Evolutionary conservation across 2,329 filamentous ascomycete genomes (phyloP), one percentile per base, ranked within the genome.

Genomic region (Daldinia sp.): DNA sequence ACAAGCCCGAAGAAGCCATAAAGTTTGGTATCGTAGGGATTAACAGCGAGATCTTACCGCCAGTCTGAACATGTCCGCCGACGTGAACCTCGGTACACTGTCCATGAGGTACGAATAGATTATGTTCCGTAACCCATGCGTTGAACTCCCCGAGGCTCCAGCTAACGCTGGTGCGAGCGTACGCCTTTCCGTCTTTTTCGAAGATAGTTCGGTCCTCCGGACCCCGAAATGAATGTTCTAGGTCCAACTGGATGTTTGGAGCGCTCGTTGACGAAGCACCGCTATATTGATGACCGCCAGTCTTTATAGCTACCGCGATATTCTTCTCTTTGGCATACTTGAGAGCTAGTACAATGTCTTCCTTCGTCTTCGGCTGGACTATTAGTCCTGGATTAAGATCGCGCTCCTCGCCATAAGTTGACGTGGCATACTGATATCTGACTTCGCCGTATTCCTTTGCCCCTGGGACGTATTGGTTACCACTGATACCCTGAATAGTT

Each of bases 211-310:
- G 68, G 65, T 77, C 75, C 37, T 74, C 63, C 1, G 68, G 54
- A 3, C 70, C 73, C 61, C 71, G 73, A 70, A 78, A 81, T 0
- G 78, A 78, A 30, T 74, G 71, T 63, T 75, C 73, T 1, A 83
- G 74, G 51, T 83, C 80, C 13, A 83, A 67, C 61, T 82, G 81
- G 53, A 83, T 83, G 50, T 81, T 81, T 1, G 74, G 72, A 3
- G 73, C 76, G 21, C 74, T 70, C 0, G 80, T 82, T 0, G 81
- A 83, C 0, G 77, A 83, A 10, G 81, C 81, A 17, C 81, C 81
- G 51, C 78, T 81, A 66, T 83, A 83, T 64, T 83, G 80, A 56
- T 83, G 81, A 0, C 81, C 81, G 0, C 81, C 81, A 1, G 75
- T 82, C 60, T 76, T 78, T 58, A 83, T 76, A 8, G 82, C 79